Conservation (phyloP, 2,329 filamentous ascomycete species). For the Huntiella bhutanensis region DNA sequence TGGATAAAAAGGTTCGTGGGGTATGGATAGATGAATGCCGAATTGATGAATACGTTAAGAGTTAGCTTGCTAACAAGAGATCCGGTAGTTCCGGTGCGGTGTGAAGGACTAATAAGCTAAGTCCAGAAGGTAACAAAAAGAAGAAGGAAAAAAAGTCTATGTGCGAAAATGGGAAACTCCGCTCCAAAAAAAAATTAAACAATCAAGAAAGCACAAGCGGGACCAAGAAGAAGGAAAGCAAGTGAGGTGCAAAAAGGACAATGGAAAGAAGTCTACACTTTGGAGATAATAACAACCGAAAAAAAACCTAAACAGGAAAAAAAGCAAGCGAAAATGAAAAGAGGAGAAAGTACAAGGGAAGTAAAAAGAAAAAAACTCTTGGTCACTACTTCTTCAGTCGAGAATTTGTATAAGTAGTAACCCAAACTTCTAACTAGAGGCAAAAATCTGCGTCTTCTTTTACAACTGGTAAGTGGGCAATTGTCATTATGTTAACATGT, state of each 20-base stretch:
- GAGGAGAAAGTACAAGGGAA: not conserved
- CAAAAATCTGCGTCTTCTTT: too few relatives aligned
- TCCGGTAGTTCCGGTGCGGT: too few relatives aligned
- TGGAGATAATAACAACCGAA: not conserved
- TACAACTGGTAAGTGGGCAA: too few relatives aligned
- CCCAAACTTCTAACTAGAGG: not conserved
- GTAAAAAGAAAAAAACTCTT: not conserved
- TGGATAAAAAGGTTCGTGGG: not conserved
- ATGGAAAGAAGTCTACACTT: not conserved
- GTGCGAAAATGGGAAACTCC: not conserved
- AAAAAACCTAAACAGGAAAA: slow-evolving; percentile 2
- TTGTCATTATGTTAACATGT: too few relatives aligned
- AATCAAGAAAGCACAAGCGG: not conserved
- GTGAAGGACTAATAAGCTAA: too few relatives aligned
- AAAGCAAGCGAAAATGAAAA: not conserved
- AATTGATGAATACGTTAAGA: not conserved
- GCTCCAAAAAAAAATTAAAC: slow-evolving; percentile 1
- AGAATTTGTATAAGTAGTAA: not conserved
- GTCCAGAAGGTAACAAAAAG: not conserved
- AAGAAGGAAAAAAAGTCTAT: slow-evolving; percentile 2
- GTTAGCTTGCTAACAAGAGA: too few relatives aligned
- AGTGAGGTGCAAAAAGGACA: not conserved
- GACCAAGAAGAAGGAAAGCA: not conserved
- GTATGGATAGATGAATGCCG: not conserved
- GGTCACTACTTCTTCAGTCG: not conserved